phyloP scores from a whole-genome alignment of 2,329 filamentous ascomycete genomes.

The Hysterium pulicare region DNA sequence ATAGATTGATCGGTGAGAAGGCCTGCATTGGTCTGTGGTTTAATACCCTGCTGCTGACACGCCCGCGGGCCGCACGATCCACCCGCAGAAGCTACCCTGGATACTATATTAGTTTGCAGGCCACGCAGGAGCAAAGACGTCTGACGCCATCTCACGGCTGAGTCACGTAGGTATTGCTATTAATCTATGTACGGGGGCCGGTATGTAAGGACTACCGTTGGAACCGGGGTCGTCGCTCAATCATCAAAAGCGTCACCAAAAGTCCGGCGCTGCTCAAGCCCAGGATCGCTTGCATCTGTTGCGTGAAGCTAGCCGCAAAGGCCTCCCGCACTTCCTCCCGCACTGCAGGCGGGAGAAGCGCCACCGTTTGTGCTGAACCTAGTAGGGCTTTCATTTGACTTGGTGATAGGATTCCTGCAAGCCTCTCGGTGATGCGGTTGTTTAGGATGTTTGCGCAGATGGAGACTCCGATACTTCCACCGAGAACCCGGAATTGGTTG shows the following conservation, averaged over 20 bases:
- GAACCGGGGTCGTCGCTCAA: conserved; percentile 2
- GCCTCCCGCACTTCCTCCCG: conserved; percentile 1
- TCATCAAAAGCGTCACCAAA: conserved; percentile 2
- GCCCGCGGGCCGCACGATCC: too few relatives aligned
- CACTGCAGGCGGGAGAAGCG: not conserved
- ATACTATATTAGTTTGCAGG: too few relatives aligned
- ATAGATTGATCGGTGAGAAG: too few relatives aligned
- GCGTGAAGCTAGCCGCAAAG: conserved; percentile 2
- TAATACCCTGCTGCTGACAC: too few relatives aligned
- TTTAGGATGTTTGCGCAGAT: conserved; percentile 7
- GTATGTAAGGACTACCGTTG: too few relatives aligned
- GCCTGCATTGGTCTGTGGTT: too few relatives aligned
- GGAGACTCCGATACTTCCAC: not conserved
- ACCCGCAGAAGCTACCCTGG: too few relatives aligned
- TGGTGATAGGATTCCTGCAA: not conserved
- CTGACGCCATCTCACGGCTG: too few relatives aligned
- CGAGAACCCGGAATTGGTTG: not conserved
- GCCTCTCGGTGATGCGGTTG: not conserved
- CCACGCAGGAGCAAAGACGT: too few relatives aligned
- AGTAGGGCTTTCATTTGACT: conserved; percentile 1
- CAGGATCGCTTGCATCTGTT: conserved; percentile 4
- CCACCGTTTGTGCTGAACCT: conserved; percentile 1
- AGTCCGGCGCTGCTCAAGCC: conserved; percentile 3
- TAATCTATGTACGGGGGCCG: too few relatives aligned
- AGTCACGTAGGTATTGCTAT: too few relatives aligned